Evolutionary conservation across 2,329 filamentous ascomycete genomes (phyloP), one percentile per base, ranked within the genome.

Genomic region (Aureobasidium melanogenum): DNA sequence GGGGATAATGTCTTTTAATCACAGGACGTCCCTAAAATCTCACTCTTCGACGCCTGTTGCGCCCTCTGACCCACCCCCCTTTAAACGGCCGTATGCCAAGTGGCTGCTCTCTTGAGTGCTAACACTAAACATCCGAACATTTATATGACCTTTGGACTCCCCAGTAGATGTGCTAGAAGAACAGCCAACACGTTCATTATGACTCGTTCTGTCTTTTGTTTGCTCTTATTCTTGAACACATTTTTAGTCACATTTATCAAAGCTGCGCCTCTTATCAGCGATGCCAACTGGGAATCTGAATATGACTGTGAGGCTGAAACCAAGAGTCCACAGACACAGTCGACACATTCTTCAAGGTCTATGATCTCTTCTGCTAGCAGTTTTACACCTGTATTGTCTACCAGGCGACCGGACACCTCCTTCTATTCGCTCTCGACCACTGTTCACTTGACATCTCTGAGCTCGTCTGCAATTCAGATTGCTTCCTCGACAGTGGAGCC

Each of bases 401-500:
- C 60, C 17, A 62, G 26, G n/a, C 24, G 4, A 26, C 30, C 50
- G 4, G 51, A 47, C 14, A 55, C 48, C 6, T 47, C 60, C 5
- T 43, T 44, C 17, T 51, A 62, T 28, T 39, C 60, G 5, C 10
- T 50, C n/a, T 51, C 44, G 3, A 15, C 30, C 5, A 66, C 68
- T 48, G 66, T 41, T 39, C 65, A 65, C 12, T 60, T 72, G 47
- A 67, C 67, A 2, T 63, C 66, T 14, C 66, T 70, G 1, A 67
- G 68, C 12, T 67, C 66, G 14, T 70, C 68, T 12, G 69, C 64
- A n/a, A 65, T 71, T 5, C 70, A 72, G 54, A 68, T 66, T 17
- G 69, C 67, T 7, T 52, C 63, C 12, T 63, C 62, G 8, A 56
- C 66, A 2, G 62, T 65, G 1, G 52, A 39, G 26, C 43, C 60